phyloP scores from a whole-genome alignment of 768 basidiomycete species.

The Boletus reticuloceps region DNA sequence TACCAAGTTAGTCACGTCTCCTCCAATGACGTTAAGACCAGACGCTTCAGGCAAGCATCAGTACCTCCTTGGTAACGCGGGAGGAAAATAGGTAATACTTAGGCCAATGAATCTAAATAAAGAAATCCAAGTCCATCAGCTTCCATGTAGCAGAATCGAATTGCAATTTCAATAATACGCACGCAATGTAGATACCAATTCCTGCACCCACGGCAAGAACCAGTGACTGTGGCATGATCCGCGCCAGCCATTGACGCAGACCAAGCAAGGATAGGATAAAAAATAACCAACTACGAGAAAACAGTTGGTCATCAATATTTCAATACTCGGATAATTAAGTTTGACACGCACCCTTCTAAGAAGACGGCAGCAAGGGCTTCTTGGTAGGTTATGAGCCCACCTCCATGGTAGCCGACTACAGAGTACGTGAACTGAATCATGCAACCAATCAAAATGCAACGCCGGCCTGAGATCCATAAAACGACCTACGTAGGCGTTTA shows the following conservation, averaged over 20 bases:
- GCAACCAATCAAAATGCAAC: not conserved
- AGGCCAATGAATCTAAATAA: constrained; percentile 66
- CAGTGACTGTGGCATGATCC: constrained; percentile 85
- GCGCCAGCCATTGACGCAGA: constrained; percentile 85
- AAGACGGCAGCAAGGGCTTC: constrained; percentile 86
- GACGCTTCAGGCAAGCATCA: constrained; percentile 40
- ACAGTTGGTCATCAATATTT: not conserved
- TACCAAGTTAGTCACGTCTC: constrained; percentile 65
- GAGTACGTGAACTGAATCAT: constrained; percentile 76
- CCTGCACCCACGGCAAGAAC: constrained; percentile 83
- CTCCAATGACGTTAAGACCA: constrained; percentile 72
- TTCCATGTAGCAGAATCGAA: not conserved
- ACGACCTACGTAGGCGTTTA: constrained; percentile 71
- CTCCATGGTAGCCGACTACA: constrained; percentile 82
- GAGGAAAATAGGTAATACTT: constrained; percentile 38
- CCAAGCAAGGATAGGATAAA: constrained; percentile 76
- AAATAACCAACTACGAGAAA: constrained; percentile 66
- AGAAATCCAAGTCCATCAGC: constrained; percentile 12
- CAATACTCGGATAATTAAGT: not conserved
- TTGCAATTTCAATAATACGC: constrained; percentile 27
- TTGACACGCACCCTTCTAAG: constrained; percentile 66
- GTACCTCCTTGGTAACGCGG: not conserved
- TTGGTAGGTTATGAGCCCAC: constrained; percentile 62
- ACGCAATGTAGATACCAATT: constrained; percentile 87
- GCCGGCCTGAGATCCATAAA: not conserved